Evolutionary conservation across 148 eudicot species (phyloP).

Genomic region (Vaccinium macrocarpon): DNA sequence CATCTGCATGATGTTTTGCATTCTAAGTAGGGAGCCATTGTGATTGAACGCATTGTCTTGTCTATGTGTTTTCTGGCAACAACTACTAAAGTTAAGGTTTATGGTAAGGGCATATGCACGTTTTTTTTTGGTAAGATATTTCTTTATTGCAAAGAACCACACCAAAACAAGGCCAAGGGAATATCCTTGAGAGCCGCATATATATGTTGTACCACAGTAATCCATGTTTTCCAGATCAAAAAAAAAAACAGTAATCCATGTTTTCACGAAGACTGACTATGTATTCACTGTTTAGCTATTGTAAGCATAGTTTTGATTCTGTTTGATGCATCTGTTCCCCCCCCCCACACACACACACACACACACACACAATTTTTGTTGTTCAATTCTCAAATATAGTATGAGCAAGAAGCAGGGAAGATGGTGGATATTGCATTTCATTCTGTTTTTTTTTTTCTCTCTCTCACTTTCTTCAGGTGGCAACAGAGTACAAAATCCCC

Average conservation of each 20-base stretch:
- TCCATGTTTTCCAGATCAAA: neutral
- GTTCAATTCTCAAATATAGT: neutral
- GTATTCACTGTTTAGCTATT: neutral
- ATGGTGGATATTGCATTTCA: neutral
- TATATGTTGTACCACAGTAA: neutral
- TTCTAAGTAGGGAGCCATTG: neutral
- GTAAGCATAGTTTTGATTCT: neutral
- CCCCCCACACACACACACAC: neutral
- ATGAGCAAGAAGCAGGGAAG: neutral
- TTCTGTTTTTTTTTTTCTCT: neutral
- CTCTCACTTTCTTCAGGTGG: conserved; percentile 13
- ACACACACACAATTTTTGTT: too few relatives aligned
- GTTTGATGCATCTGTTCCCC: neutral
- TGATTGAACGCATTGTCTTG: neutral
- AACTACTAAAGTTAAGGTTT: neutral
- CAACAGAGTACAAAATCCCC: conserved; percentile 7
- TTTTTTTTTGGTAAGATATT: neutral
- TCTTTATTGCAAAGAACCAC: too few relatives aligned
- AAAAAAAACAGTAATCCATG: neutral
- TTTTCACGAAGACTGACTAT: neutral
- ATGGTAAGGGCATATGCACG: neutral
- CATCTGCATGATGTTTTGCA: neutral
- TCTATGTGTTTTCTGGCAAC: neutral
- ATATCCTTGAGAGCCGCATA: too few relatives aligned
- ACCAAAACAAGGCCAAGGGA: too few relatives aligned